Evolutionary conservation across 2,329 filamentous ascomycete genomes (phyloP).

Genomic region (Phyllosticta citrichinensis): DNA sequence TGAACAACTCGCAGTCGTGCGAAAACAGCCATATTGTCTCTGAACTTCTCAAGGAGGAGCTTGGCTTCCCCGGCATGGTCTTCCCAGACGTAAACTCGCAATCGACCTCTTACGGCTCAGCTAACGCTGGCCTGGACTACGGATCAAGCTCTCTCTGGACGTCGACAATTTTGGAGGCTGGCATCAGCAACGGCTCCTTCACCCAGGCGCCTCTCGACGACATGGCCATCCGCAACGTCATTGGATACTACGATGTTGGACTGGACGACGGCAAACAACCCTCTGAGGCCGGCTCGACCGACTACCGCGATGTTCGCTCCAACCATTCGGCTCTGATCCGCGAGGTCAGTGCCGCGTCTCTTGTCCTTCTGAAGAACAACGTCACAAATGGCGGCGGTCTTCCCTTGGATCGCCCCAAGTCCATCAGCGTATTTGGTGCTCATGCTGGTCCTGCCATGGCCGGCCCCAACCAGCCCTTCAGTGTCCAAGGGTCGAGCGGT

Average conservation of each 20-base stretch:
- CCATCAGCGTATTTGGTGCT: constrained; percentile 41
- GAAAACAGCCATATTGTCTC: constrained; percentile 37
- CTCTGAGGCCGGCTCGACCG: constrained; percentile 17
- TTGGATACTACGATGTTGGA: constrained; percentile 41
- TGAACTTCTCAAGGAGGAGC: constrained; percentile 40
- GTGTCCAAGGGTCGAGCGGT: constrained; percentile 57
- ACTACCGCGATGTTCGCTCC: constrained; percentile 20
- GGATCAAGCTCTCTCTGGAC: constrained; percentile 12
- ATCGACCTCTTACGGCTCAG: constrained; percentile 13
- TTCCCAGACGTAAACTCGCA: constrained; percentile 21
- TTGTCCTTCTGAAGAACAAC: constrained; percentile 45
- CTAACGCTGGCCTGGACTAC: constrained; percentile 13
- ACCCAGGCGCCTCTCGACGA: constrained; percentile 21
- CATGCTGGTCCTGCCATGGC: constrained; percentile 26
- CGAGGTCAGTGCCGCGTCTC: constrained; percentile 35
- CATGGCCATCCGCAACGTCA: constrained; percentile 30
- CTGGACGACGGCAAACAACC: constrained; percentile 37
- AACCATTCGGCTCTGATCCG: constrained; percentile 28
- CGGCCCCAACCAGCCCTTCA: constrained; percentile 57
- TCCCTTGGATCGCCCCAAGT: constrained; percentile 52
- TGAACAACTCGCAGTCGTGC: constrained; percentile 37
- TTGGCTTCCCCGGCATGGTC: constrained; percentile 23
- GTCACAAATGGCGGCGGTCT: constrained; percentile 38
- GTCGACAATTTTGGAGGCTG: constrained; percentile 18
- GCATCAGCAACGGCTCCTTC: constrained; percentile 21